Base-by-base conservation (phyloP, 1,284 basidiomycete genomes). In the Microbotryomycetes sp. region DNA sequence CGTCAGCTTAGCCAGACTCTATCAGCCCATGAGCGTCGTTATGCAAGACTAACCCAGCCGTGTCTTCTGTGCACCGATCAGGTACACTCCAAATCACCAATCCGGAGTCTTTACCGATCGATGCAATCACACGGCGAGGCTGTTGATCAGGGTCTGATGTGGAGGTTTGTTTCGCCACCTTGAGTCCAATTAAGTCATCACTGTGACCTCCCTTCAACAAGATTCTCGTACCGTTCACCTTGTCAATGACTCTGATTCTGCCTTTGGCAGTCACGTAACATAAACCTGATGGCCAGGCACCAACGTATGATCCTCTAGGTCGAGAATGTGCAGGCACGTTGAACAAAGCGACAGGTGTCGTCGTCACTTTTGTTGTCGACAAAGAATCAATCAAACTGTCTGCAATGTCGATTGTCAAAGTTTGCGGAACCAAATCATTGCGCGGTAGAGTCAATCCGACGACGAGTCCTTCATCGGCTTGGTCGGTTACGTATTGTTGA, bases 341-440 rank as follows among this genome's bases (percentile, higher is more conserved):
- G 31, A 66, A 49, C 16, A 63, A 58, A 22, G 64, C 55, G 46
- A 66, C 58, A 7, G 64, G 64, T 16, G 53, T 58, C 9, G 49
- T 23, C 6, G 6, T 1, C 9, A 3, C 36, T 14, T 26, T 7
- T 19, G 14, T 14, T 7, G 6, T 22, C 23, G 54, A 32, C 49
- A 63, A 55, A 16, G 61, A 50, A 19, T 61, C 59, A 50, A 22
- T 16, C 25, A 63, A 61, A 7, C 56, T 23, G 3, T 45, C 42
- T 3, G 60, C 2, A 30, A 51, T 31, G 1, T 53, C 23, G 59
- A 65, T 61, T 1, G 48, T 30, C 25, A 65, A 53, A 16, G 16
- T 25, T 48, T 65, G 63, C 3, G 59, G 56, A 19, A 42, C 19
- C 12, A 19, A 9, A 19, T 42, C 36, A 19, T 42, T 42, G 36